Base-by-base conservation (phyloP, 2,329 filamentous ascomycete genomes). In the Aspergillus sp. region DNA sequence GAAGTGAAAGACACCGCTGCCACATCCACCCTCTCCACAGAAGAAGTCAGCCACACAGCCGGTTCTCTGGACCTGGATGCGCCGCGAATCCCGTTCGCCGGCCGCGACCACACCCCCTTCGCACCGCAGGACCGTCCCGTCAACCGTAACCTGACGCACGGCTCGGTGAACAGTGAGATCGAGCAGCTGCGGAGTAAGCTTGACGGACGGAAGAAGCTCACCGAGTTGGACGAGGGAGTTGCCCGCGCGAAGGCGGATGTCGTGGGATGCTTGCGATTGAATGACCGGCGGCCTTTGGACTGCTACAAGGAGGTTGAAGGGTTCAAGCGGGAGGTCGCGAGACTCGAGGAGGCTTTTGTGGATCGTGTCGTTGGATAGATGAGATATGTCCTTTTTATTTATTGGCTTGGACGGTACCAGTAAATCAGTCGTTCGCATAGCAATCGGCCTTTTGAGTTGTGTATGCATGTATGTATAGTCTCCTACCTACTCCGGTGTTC, bases 221-320 rank as follows among this genome's bases (percentile, higher is more conserved):
- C 77, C 47, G 74, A 83, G 55, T 65, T 88, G 55, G 87, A 89
- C 56, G 80, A 83, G 52, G 73, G 73, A 43, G 81, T 95, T 42
- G 82, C 88, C 69, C 78, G 75, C 64, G 87, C 89, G 19, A 85
- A 88, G 68, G 75, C 80, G 56, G 81, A 83, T 49, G 82, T 96
- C 47, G 80, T 93, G 52, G 78, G 79, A 58, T 97, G 91, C 67
- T 74, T 97, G 74, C 76, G 86, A 52, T 77, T 84, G 61, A 84
- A 96, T 67, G 90, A 96, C 70, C 78, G 88, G 54, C 79, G 88
- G 67, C 90, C 91, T 65, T 74, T 96, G 64, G 87, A 96, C 74
- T 97, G 91, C 78, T 96, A 87, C 86, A 79, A 83, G 69, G 89
- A 96, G 78, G 88, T 96, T 27, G 85, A 94, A 73, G 76, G 75